phyloP scores from a whole-genome alignment of 495 filamentous ascomycete genomes.

The Ramalina intermedia region DNA sequence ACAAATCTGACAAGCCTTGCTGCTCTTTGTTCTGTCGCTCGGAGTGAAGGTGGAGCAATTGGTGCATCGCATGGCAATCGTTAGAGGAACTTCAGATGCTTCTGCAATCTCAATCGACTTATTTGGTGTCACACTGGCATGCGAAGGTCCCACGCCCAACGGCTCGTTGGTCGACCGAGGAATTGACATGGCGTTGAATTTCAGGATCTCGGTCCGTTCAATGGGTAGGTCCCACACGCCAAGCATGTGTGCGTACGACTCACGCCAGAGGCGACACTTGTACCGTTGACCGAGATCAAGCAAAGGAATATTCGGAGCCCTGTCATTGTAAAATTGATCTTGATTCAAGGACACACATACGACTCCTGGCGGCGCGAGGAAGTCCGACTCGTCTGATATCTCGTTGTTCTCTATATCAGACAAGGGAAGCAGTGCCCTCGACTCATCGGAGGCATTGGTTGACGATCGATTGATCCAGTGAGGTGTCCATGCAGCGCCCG shows the following conservation, averaged over 20 bases:
- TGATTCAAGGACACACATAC: conserved; percentile 60
- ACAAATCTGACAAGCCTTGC: conserved; percentile 24
- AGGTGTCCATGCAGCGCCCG: conserved; percentile 50
- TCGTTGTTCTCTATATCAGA: conserved; percentile 36
- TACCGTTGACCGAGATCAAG: conserved; percentile 47
- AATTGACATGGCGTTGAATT: conserved; percentile 42
- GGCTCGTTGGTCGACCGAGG: no score
- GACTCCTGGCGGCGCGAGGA: conserved; percentile 27
- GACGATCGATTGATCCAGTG: conserved; percentile 37
- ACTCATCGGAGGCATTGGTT: conserved; percentile 20
- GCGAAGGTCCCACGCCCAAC: not conserved
- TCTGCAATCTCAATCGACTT: not conserved
- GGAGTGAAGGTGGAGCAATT: conserved; percentile 16
- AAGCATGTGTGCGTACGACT: conserved; percentile 68
- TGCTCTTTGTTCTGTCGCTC: conserved; percentile 23
- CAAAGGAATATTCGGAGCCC: conserved; percentile 50
- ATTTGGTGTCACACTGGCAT: not conserved
- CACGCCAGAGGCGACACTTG: conserved; percentile 57
- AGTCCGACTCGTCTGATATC: not conserved
- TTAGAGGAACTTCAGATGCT: no score
- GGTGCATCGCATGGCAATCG: conserved; percentile 21
- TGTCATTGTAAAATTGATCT: conserved; percentile 62
- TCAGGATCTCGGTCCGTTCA: conserved; percentile 65
- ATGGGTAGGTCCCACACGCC: conserved; percentile 69
- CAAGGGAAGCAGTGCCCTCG: conserved; percentile 10